These are phyloP conservation scores for Boletellus sp. DNA, from an alignment of 1,284 basidiomycete species.

Conservation along the genomic window DNA sequence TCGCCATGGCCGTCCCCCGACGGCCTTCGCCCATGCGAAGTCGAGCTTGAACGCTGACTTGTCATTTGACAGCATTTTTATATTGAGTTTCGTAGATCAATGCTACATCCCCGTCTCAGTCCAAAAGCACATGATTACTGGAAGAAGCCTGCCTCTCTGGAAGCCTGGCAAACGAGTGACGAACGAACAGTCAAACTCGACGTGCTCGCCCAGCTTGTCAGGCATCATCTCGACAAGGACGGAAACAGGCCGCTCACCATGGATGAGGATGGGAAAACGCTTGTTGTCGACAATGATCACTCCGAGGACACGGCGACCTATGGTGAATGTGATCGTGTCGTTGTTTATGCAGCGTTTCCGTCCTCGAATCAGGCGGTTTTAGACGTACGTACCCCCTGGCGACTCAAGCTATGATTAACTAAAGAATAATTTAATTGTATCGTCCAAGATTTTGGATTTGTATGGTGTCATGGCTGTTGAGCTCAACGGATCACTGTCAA, in stretches of 20 bases:
- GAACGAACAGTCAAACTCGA: conserved; percentile 7
- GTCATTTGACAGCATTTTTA: conserved; percentile 12
- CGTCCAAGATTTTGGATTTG: conserved; percentile 1
- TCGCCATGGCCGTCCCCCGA: no score
- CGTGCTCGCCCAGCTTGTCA: background rate
- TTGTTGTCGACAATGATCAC: background rate
- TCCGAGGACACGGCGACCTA: background rate
- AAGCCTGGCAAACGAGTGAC: background rate
- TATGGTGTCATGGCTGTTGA: background rate
- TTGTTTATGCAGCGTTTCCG: conserved; percentile 20
- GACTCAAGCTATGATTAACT: background rate
- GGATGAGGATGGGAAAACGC: background rate
- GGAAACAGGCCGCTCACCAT: background rate
- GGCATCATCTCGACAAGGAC: conserved; percentile 5
- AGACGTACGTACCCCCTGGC: conserved; percentile 1
- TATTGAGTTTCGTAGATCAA: conserved; percentile 6
- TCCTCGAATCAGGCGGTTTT: conserved; percentile 5
- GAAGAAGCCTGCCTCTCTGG: background rate
- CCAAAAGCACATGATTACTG: background rate
- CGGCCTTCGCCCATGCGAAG: no score
- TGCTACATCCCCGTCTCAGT: conserved; percentile 3
- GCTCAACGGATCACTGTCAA: conserved; percentile 3
- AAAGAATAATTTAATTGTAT: no score
- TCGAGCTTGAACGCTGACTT: no score
- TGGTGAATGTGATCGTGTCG: conserved; percentile 1